Conservation (phyloP, 1,284 basidiomycete species). For the Psilocybe mexicana region DNA sequence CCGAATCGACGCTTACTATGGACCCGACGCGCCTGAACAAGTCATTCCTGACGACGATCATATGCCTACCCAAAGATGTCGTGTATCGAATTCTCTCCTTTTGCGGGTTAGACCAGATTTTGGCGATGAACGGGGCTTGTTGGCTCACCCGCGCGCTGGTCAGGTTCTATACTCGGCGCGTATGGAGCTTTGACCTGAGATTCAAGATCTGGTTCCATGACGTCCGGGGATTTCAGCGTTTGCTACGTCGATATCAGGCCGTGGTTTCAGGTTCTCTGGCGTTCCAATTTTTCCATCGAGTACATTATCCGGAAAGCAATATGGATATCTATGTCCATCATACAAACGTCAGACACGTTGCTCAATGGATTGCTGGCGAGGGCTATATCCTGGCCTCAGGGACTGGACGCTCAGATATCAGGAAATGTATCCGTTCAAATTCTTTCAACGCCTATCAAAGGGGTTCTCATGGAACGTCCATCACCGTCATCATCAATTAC, state of each 20-base stretch:
- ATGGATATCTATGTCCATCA: not conserved
- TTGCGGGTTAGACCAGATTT: not conserved
- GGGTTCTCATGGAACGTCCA: too few relatives aligned
- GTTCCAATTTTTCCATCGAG: conserved; percentile 1
- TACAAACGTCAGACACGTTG: not conserved
- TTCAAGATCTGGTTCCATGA: not conserved
- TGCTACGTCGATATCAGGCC: not conserved
- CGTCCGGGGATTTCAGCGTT: not conserved
- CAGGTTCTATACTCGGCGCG: not conserved
- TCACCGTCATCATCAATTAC: not conserved
- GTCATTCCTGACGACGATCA: not conserved
- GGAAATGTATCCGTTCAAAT: not conserved
- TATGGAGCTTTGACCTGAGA: not conserved
- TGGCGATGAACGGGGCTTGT: not conserved
- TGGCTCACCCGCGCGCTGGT: not conserved
- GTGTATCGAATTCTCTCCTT: not conserved
- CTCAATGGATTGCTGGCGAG: not conserved
- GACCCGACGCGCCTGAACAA: not conserved
- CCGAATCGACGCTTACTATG: not conserved
- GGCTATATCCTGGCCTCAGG: not conserved
- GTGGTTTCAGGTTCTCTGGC: not conserved
- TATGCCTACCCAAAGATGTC: not conserved
- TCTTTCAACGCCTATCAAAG: not conserved
- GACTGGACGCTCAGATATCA: not conserved
- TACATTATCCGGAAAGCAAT: not conserved